Percentiles rank a stretch among this genome's conserved stretches.
These are phyloP conservation scores for Aureobasidium leucospermi DNA, from an alignment of 2,329 filamentous ascomycete species.

Conservation along the genomic window DNA sequence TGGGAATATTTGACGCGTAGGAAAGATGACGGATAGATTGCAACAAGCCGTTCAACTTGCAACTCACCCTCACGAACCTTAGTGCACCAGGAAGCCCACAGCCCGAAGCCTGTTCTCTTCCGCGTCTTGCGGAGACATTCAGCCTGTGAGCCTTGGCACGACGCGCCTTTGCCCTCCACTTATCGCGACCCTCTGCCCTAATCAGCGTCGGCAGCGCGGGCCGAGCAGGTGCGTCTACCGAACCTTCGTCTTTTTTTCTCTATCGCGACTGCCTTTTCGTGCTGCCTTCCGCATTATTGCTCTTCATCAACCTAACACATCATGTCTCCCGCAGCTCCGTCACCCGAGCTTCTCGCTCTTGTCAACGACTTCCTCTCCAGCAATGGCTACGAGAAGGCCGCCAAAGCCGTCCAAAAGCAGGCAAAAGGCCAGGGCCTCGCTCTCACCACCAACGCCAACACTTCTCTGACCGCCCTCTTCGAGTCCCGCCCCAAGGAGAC, in stretches of 20 bases:
- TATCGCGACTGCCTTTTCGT: constrained; percentile 6
- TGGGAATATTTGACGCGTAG: not conserved
- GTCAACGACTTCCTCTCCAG: constrained; percentile 23
- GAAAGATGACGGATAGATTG: constrained; percentile 10
- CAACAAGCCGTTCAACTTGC: not conserved
- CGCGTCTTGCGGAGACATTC: not conserved
- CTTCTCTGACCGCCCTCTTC: constrained; percentile 21
- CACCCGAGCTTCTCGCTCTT: constrained; percentile 14
- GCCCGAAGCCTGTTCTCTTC: not conserved
- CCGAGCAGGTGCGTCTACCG: constrained; percentile 4
- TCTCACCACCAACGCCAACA: constrained; percentile 19
- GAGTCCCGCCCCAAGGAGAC: constrained; percentile 20
- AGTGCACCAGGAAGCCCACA: not conserved
- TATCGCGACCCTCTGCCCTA: not conserved
- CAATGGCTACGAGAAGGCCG: constrained; percentile 26
- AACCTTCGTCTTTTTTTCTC: constrained; percentile 4
- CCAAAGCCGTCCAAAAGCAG: constrained; percentile 25
- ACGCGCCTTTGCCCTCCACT: not conserved
- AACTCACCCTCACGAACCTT: not conserved
- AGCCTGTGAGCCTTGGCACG: constrained; percentile 1
- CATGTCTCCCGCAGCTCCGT: constrained; percentile 8
- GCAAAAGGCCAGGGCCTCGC: constrained; percentile 24
- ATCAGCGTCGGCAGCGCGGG: not conserved
- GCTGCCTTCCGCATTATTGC: not conserved
- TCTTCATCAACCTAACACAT: not conserved